phyloP scores from a whole-genome alignment of 1,139 yeast genomes.

The Zygoascus meyerae region DNA sequence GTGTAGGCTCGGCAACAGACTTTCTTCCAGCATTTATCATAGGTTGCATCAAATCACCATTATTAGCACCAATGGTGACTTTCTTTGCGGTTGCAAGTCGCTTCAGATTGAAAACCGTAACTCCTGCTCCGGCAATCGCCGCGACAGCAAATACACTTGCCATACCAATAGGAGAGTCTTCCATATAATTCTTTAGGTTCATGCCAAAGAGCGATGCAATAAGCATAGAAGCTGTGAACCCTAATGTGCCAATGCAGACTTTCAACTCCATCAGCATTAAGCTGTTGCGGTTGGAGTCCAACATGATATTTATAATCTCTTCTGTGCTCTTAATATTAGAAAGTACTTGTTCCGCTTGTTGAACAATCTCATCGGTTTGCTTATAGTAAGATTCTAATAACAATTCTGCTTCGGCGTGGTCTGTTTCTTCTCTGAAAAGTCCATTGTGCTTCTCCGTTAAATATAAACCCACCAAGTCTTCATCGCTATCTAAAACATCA shows the following conservation, averaged over 20 bases:
- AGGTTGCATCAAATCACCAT: background rate
- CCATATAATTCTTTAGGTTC: constrained; percentile 88
- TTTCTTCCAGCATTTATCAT: background rate
- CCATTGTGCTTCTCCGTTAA: constrained; percentile 43
- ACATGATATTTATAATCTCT: constrained; percentile 85
- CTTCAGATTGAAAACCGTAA: constrained; percentile 33
- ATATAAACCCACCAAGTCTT: constrained; percentile 80
- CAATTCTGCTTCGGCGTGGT: constrained; percentile 69
- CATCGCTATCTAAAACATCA: constrained; percentile 81
- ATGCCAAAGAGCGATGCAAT: constrained; percentile 86
- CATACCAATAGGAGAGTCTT: constrained; percentile 65
- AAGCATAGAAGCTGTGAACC: constrained; percentile 72
- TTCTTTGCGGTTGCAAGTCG: constrained; percentile 40
- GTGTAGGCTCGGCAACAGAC: background rate
- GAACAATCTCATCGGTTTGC: constrained; percentile 92
- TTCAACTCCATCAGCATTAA: constrained; percentile 84
- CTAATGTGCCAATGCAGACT: constrained; percentile 79
- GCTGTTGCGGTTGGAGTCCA: constrained; percentile 89
- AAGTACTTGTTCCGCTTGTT: constrained; percentile 76
- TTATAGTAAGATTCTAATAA: constrained; percentile 83
- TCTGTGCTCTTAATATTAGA: constrained; percentile 87
- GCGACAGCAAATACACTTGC: constrained; percentile 42
- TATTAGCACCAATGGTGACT: constrained; percentile 36
- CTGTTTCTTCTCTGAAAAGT: constrained; percentile 18
- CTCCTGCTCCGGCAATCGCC: constrained; percentile 31